phyloP scores from a whole-genome alignment of 1,284 basidiomycete genomes.

The Rhodotorula sp. region DNA sequence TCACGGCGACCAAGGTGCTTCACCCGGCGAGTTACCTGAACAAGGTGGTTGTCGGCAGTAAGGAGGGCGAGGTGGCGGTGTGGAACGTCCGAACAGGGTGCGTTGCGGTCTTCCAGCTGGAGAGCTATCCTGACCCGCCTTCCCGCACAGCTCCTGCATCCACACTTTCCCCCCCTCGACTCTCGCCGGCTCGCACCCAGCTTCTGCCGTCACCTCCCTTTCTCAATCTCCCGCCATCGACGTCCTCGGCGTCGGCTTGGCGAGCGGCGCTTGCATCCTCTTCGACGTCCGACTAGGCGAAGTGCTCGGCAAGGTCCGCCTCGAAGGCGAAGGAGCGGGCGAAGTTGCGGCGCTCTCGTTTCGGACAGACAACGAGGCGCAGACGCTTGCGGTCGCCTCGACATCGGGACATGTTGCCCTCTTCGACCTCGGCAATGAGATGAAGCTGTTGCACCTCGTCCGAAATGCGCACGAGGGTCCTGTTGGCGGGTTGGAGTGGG shows the following conservation, averaged over 20 bases:
- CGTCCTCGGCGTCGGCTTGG: conserved; percentile 85
- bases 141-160: conserved; percentile 51
- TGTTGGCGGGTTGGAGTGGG: conserved; percentile 78
- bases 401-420: conserved; percentile 81
- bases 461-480: conserved; percentile 81
- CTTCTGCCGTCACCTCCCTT: conserved; percentile 66
- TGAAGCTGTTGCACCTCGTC: conserved; percentile 74
- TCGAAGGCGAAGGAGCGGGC: conserved; percentile 69
- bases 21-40: conserved; percentile 98
- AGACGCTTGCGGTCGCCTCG: conserved; percentile 76
- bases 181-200: conserved; percentile 43
- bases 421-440: conserved; percentile 68
- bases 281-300: conserved; percentile 90
- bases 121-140: not conserved
- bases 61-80: conserved; percentile 78
- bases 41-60: conserved; percentile 84
- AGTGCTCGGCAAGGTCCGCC: conserved; percentile 78
- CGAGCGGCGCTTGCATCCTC: conserved; percentile 80
- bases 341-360: conserved; percentile 72
- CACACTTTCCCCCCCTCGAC: conserved; percentile 49
- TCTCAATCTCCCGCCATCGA: conserved; percentile 94
- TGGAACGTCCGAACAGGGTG: conserved; percentile 89
- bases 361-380: conserved; percentile 54
- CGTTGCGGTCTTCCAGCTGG: conserved; percentile 45
- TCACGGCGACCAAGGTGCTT: conserved; percentile 76